Evolutionary conservation across 805 yeast genomes (phyloP).

Genomic region (Peterozyma toletana): DNA sequence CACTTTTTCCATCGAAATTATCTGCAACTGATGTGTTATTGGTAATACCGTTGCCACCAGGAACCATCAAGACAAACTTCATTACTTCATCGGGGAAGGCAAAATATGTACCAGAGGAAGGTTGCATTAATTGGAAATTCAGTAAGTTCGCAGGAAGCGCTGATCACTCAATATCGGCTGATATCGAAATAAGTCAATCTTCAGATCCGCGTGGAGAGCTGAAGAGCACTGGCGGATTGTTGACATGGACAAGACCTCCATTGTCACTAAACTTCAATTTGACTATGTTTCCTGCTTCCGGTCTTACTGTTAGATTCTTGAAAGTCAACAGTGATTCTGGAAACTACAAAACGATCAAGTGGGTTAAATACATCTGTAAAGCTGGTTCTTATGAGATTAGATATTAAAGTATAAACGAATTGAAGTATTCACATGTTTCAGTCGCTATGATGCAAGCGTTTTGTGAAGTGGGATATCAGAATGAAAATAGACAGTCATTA

Average conservation of each 20-base stretch:
- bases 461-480: neutral
- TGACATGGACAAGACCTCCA: slow-evolving; percentile 70
- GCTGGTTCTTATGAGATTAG: slow-evolving; percentile 82
- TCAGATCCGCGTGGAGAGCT: slow-evolving; percentile 12
- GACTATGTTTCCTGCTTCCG: slow-evolving; percentile 71
- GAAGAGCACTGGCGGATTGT: slow-evolving; percentile 7
- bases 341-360: slow-evolving; percentile 61
- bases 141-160: slow-evolving; percentile 60
- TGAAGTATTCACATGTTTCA: neutral
- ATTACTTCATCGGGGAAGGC: slow-evolving; percentile 54
- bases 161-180: slow-evolving; percentile 42
- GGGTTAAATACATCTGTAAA: slow-evolving; percentile 75
- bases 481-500: neutral
- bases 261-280: slow-evolving; percentile 61
- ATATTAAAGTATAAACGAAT: slow-evolving; percentile 29
- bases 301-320: slow-evolving; percentile 66
- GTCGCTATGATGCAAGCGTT: neutral
- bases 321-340: slow-evolving; percentile 52
- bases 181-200: slow-evolving; percentile 40
- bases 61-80: slow-evolving; percentile 39
- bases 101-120: slow-evolving; percentile 60
- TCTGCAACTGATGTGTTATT: slow-evolving; percentile 59
- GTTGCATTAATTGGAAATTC: slow-evolving; percentile 62
- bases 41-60: slow-evolving; percentile 64
- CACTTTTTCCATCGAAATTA: slow-evolving; percentile 51